phyloP scores from a whole-genome alignment of 768 basidiomycete genomes.

The Boletus bicolor region DNA sequence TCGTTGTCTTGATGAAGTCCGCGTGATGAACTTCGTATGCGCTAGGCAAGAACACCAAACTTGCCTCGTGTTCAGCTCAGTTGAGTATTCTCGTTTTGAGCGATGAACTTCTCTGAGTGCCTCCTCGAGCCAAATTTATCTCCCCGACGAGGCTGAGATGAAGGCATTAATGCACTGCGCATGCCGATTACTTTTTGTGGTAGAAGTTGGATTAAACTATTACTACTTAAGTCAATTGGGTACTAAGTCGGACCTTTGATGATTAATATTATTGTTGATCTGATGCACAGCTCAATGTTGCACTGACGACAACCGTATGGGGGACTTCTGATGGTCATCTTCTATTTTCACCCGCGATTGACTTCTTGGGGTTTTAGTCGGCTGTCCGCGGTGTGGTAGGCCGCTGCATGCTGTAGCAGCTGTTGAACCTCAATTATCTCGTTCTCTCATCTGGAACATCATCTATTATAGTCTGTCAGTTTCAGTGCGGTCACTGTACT shows the following conservation, averaged over 20 bases:
- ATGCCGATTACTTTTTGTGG: not conserved
- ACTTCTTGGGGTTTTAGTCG: conserved; percentile 20
- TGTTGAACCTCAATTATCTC: not conserved
- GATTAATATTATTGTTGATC: not conserved
- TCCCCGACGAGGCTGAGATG: not conserved
- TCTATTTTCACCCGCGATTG: conserved; percentile 12
- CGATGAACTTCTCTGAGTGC: not conserved
- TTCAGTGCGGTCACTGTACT: not conserved
- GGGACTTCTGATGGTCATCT: not conserved
- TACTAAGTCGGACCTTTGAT: too few relatives aligned
- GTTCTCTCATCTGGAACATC: conserved; percentile 11
- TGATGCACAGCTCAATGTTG: conserved; percentile 7
- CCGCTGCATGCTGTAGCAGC: not conserved
- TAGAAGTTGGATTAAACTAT: not conserved
- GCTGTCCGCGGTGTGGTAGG: conserved; percentile 23
- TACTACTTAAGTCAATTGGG: not conserved
- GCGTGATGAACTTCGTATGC: conserved; percentile 10
- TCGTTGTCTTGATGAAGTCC: conserved; percentile 14
- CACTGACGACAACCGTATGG: conserved; percentile 2
- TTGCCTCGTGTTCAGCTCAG: conserved; percentile 18
- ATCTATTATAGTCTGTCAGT: not conserved
- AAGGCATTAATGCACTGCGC: not conserved
- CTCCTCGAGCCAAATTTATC: conserved; percentile 4
- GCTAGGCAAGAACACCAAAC: conserved; percentile 1
- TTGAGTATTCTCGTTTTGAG: conserved; percentile 4